phyloP scores from a whole-genome alignment of 2,329 filamentous ascomycete species.

The Intubia oerlemansii region DNA sequence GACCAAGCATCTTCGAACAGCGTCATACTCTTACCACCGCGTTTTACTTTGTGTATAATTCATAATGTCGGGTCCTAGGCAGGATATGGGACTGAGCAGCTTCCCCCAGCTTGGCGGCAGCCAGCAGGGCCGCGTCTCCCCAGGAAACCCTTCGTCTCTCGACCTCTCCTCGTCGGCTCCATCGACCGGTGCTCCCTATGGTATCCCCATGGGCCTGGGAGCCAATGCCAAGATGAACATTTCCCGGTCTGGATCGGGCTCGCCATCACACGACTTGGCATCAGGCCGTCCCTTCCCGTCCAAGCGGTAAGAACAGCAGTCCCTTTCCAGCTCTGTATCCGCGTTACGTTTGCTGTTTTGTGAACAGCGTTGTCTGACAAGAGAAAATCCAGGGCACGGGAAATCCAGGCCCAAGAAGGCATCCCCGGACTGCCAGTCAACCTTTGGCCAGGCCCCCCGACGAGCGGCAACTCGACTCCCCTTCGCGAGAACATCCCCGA shows the following conservation, averaged over 20 bases:
- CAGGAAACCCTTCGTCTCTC: slow-evolving; percentile 51
- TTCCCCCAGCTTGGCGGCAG: slow-evolving; percentile 37
- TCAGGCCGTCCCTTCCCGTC: too few species aligned
- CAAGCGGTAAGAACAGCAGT: slow-evolving; percentile 89
- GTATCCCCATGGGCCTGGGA: slow-evolving; percentile 43
- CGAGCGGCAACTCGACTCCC: slow-evolving; percentile 88
- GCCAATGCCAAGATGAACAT: slow-evolving; percentile 35
- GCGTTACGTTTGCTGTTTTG: too few species aligned
- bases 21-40: too few species aligned
- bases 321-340: too few species aligned
- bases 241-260: slow-evolving; percentile 70
- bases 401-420: slow-evolving; percentile 94
- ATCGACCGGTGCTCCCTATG: slow-evolving; percentile 49
- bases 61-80: too few species aligned
- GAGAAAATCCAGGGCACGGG: slow-evolving; percentile 60
- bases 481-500: slow-evolving; percentile 94
- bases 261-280: slow-evolving; percentile 82
- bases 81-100: slow-evolving; percentile 69
- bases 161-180: slow-evolving; percentile 39
- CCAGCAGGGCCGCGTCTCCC: too few species aligned
- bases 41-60: too few species aligned
- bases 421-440: slow-evolving; percentile 44
- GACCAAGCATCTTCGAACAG: too few species aligned
- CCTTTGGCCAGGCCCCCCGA: slow-evolving; percentile 88
- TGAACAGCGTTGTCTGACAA: too few species aligned